A percentile compares a stretch with the other conserved stretches of the same genome.
Conservation (phyloP, 306 rosid genomes). For the Ceratonia siliqua region DNA sequence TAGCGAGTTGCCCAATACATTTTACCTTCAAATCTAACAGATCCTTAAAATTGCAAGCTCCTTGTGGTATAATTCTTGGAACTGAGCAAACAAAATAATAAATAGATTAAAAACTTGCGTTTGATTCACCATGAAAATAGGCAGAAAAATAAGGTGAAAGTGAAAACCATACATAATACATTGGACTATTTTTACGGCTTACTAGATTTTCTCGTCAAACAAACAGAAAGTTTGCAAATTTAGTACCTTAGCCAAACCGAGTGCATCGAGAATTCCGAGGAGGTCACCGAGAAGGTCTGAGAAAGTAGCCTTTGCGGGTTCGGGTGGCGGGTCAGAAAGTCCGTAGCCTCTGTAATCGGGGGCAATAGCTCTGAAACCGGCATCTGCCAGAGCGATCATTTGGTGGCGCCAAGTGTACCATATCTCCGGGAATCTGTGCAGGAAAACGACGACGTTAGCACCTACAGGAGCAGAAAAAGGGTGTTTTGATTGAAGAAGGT, state of each 20-base stretch:
- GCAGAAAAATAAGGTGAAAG: no score
- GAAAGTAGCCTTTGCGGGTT: slow-evolving; percentile 45
- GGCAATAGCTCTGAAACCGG: slow-evolving; percentile 73
- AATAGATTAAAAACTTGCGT: no score
- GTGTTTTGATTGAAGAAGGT: background rate
- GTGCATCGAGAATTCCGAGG: slow-evolving; percentile 55
- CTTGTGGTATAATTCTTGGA: background rate
- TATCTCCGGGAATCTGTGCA: slow-evolving; percentile 87
- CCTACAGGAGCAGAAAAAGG: slow-evolving; percentile 39
- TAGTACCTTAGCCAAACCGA: slow-evolving; percentile 56
- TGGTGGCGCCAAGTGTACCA: slow-evolving; percentile 98
- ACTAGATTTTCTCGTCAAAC: background rate
- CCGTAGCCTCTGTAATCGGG: slow-evolving; percentile 79
- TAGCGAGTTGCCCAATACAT: background rate
- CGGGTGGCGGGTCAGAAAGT: slow-evolving; percentile 59
- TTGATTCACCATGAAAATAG: background rate
- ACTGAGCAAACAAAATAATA: background rate
- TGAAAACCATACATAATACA: no score
- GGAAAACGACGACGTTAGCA: slow-evolving; percentile 61
- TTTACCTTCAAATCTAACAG: background rate
- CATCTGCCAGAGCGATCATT: slow-evolving; percentile 62
- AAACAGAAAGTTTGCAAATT: background rate
- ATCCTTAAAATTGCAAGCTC: background rate
- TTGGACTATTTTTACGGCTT: background rate
- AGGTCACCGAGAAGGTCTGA: slow-evolving; percentile 48